These are phyloP conservation scores for Anisodus acutangulus DNA, from an alignment of 257 asterid species.

Conservation along the genomic window DNA sequence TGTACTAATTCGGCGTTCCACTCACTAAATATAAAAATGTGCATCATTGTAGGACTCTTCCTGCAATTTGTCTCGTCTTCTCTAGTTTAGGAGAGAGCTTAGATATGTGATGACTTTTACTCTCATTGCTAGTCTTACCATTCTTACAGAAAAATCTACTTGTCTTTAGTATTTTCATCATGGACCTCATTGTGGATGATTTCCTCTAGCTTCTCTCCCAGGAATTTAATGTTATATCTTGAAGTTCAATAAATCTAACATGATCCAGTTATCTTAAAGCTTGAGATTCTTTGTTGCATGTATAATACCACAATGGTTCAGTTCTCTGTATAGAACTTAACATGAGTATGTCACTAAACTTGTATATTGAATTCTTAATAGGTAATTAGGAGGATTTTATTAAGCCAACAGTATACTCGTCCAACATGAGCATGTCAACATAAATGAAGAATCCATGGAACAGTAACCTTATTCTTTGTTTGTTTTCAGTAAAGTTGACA, in stretches of 20 bases:
- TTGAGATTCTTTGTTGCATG: neutral
- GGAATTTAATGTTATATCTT: no score
- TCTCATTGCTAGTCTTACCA: neutral
- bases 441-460: slow-evolving; percentile 10
- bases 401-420: neutral
- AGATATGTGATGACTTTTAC: no score
- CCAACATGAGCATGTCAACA: neutral
- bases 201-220: neutral
- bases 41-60: neutral
- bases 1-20: neutral
- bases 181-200: slow-evolving; percentile 19
- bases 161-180: neutral
- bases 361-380: neutral
- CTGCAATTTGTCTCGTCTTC: neutral
- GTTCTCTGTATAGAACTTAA: neutral
- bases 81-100: neutral
- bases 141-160: neutral
- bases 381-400: neutral
- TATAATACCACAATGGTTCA: neutral
- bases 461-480: neutral
- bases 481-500: neutral
- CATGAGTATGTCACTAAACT: neutral
- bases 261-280: neutral
- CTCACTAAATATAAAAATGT: neutral
- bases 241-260: neutral